Conservation (phyloP, 257 asterid genomes). For the Penstemon newberryi region DNA sequence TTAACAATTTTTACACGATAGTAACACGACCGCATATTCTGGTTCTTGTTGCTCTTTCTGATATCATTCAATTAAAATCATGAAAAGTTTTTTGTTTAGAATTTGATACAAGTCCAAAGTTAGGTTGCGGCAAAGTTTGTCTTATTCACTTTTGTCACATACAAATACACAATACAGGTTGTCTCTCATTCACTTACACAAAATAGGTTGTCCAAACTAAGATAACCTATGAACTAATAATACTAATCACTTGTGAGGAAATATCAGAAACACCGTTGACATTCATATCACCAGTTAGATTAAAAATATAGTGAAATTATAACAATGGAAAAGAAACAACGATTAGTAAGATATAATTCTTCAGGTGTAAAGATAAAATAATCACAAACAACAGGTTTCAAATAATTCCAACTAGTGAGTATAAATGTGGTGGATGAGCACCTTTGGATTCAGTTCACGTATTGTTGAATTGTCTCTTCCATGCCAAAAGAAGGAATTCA, state of each 20-base stretch:
- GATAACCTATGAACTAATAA: constrained; percentile 9
- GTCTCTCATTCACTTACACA: not conserved
- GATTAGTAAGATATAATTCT: constrained; percentile 1
- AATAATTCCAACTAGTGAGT: constrained; percentile 19
- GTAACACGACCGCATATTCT: constrained; percentile 10
- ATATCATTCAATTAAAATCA: not conserved
- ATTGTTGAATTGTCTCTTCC: constrained; percentile 73
- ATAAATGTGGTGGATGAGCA: constrained; percentile 30
- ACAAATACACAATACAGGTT: not conserved
- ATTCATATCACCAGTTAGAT: constrained; percentile 10
- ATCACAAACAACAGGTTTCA: constrained; percentile 12
- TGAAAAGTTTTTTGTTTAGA: constrained; percentile 1
- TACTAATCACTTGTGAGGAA: not conserved
- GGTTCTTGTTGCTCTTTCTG: constrained; percentile 12
- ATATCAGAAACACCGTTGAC: not conserved
- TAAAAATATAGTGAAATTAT: not conserved
- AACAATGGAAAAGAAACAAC: not conserved
- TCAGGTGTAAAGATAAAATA: constrained; percentile 1
- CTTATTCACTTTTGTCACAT: constrained; percentile 1
- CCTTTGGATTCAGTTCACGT: constrained; percentile 97
- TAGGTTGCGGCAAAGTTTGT: not conserved
- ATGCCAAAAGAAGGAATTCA: constrained; percentile 86
- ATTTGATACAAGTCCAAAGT: constrained; percentile 10
- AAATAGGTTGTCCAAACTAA: not conserved
- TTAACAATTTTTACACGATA: constrained; percentile 3